Base-by-base conservation (phyloP, 1,284 basidiomycete genomes). In the Schizopora paradoxa region DNA sequence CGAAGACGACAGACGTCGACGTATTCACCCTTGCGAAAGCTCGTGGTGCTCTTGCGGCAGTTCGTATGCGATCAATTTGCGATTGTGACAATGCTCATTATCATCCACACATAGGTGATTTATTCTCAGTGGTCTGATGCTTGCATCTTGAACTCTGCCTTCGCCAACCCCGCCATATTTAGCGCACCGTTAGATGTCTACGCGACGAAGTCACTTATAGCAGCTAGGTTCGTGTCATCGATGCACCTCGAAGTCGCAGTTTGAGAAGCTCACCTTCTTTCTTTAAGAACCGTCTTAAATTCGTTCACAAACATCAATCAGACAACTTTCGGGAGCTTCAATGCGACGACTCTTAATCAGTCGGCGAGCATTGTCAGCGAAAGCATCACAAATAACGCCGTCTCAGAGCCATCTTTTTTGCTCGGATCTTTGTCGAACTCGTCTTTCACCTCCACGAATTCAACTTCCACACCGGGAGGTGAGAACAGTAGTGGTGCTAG, bases 171-270 rank as follows among this genome's bases (percentile, higher is more conserved):
- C 7, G 63, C 64, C 6, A 72, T 73, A 34, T 88, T 82, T 54
- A 79, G 82, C 53, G 79, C 84, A 57, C 77, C 83, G 22, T 76
- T 93, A 61, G 86, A 92, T 58, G 81, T 93, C 27, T 92, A 87
- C 59, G 73, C 82, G 2, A 82, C 82, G 0, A 76, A 78, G 49
- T 70, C 72, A 18, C 61, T 64, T 18, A 51, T 62, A 34, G 59
- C 65, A 8, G 66, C 76, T 48, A 56, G 61, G 76, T 70, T 47
- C 34, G 63, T 56, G 8, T 5, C 38, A 40, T 47, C 45, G 13
- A 35, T 33, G 41, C 26, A 23, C 11, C 25, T 32, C 29, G 22
- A 34, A 29, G 23, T 11, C 31, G 19, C 22, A n/a, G 33, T n/a
- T n/a, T n/a, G n/a, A n/a, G n/a, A n/a, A n/a, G n/a, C n/a, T n/a